These are phyloP conservation scores for Cadophora malorum DNA, from an alignment of 2,329 filamentous ascomycete species.

Conservation along the genomic window DNA sequence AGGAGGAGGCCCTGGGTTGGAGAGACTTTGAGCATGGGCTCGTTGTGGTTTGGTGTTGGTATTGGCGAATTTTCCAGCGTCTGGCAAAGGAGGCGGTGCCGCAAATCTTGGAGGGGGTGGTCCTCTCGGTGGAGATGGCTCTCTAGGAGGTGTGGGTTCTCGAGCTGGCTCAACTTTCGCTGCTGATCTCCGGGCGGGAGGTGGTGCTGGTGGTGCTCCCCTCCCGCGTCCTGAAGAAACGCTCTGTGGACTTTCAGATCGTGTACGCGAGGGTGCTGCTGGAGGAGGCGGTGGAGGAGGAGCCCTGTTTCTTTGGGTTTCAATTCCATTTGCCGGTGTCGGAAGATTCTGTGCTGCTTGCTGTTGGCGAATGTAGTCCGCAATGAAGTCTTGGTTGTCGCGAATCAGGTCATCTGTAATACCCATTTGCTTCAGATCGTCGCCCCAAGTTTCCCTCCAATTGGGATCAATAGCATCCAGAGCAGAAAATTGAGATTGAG, in stretches of 20 bases:
- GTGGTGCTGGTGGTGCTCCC: constrained; percentile 58
- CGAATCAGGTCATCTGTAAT: constrained; percentile 71
- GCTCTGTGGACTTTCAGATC: constrained; percentile 44
- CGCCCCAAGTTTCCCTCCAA: constrained; percentile 70
- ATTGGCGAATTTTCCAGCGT: constrained; percentile 86
- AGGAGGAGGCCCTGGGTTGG: constrained; percentile 67
- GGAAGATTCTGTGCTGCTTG: constrained; percentile 54
- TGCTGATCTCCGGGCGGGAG: constrained; percentile 66
- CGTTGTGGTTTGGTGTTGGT: constrained; percentile 53
- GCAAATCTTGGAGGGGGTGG: constrained; percentile 74
- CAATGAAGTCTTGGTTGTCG: constrained; percentile 72
- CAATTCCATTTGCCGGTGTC: constrained; percentile 49
- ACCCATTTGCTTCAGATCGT: constrained; percentile 66
- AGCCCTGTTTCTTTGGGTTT: constrained; percentile 55
- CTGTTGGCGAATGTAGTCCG: constrained; percentile 67
- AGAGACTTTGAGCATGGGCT: constrained; percentile 55
- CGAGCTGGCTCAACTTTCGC: constrained; percentile 55
- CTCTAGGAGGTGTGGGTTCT: constrained; percentile 68
- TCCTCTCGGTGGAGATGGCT: constrained; percentile 68
- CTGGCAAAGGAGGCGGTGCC: constrained; percentile 85
- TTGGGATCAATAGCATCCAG: constrained; percentile 69
- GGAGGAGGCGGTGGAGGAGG: constrained; percentile 69
- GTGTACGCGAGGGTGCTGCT: constrained; percentile 47
- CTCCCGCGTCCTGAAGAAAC: constrained; percentile 42
- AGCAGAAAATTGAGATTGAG: constrained; percentile 62